Evolutionary conservation across 1,139 yeast genomes (phyloP), one percentile per base, ranked within the genome.

Genomic region (Candida sp.): DNA sequence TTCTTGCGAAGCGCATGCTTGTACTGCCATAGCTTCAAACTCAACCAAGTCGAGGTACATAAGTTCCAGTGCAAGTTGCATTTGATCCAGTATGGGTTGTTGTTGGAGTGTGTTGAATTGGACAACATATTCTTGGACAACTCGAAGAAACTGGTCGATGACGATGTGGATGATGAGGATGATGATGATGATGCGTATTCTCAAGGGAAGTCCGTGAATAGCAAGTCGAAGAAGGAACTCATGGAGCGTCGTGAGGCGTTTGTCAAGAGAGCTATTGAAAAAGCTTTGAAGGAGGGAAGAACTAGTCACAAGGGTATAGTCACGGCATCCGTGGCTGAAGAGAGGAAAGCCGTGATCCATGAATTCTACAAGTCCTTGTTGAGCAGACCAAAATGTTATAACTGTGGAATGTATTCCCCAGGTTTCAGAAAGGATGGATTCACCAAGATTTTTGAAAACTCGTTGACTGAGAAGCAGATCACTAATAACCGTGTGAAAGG

Each of bases 321-420:
- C 55, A 90, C 98, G 31, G 92, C 97, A 6, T 83, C 96, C 33
- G 90, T 93, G 42, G 82, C 84, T 35, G 97, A 92, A 65, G 97
- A 91, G 70, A 85, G 99, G 71, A 93, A 93, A 66, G 70, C 68
- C 17, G 73, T 88, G 55, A 80, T 96, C 57, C 88, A 86, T 54
- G 90, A 86, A 40, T 88, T 93, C 62, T 90, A 92, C 75, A 84
- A 81, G 62, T 82, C 83, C 60, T 73, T 92, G 50, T 75, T 90
- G 59, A 72, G 87, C 47, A 85, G 97, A 70, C 86, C 91, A 52
- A 89, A 86, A 69, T 96, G 99, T 82, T 96, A 90, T 65, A 92
- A 92, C 70, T 96, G 99, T 81, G 90, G 92, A 46, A 90, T 93
- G 97, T 90, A 80, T 69, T 91, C 97, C 42, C 98, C 99, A 50